Evolutionary conservation across 306 rosid genomes (phyloP), one percentile per base, ranked within the genome.

Genomic region (Potentilla sterilis): DNA sequence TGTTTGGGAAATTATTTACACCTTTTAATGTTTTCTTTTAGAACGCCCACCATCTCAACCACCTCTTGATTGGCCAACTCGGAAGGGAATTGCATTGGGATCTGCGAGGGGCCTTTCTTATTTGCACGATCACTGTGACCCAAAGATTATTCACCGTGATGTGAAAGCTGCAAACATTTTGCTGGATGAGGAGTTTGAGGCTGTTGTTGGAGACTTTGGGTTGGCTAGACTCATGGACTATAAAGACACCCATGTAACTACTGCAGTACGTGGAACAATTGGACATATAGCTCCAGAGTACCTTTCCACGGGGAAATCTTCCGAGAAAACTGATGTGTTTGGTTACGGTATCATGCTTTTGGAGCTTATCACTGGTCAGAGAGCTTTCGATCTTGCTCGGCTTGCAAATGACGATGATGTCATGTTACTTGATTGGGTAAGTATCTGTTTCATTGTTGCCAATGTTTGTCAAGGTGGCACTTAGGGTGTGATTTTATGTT

Each of bases 401-500:
- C 97, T 95, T 37, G 98, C 98, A 5, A 95, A 95, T 79, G 98
- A 95, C 72, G 98, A 95, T 6, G 98, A 95, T 80, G 98, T 95
- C 79, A 95, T 95, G 98, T 85, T 95, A 68, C 98, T 95, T 76
- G 98, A 95, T 88, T 95, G 97, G 99, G 99, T 95, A 88, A 86
- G 92, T 80, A 54, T 69, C 42, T 44, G 34, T 24, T 59, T 44
- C n/a, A 32, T 61, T 74, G 16, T 74, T 37, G 12, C 42, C 12
- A 55, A 34, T 63, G 75, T 76, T 77, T 34, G 6, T 77, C 42
- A 73, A 73, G 34, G 46, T 18, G 19, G 34, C 43, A 1, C 3
- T 73, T 7, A 58, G 15, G 42, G 28, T 73, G 37, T 42, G 18
- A 24, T 48, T 43, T 42, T 28, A 6, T 70, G 34, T 48, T 15